Evolutionary conservation across 306 rosid genomes (phyloP), one percentile per base, ranked within the genome.

Genomic region (Cajanus cajan): DNA sequence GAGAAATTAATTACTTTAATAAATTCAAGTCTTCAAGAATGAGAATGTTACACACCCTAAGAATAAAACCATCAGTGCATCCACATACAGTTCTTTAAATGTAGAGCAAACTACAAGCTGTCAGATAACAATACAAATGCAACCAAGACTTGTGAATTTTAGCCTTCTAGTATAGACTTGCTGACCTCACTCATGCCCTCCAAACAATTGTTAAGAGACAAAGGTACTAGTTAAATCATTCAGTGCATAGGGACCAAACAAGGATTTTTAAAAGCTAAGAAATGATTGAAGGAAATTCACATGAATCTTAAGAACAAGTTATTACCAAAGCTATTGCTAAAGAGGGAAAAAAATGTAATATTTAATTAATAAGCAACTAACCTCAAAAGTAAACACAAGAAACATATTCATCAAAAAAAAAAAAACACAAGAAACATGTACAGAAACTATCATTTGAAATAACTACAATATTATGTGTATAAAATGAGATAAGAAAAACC

Each of bases 221-320:
- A 47, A 63, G 36, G 7, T 34, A 67, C 59, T 24, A n/a, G 15
- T 28, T 11, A 33, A 44, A 34, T 21, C 39, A 72, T 2, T 55
- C 39, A 41, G 37, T 21, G 33, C 7, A 37, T 45, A 19, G 25
- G 34, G 39, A n/a, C 5, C 18, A 79, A 58, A 79, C 21, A 59
- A 33, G 43, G 16, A 19, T 15, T 22, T 70, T 59, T 41, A 47
- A 39, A 50, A 9, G 58, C 15, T 71, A 72, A 21, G 45, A 52
- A 63, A 80, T 37, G 72, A 80, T 50, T 19, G 54, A 61, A 65
- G 76, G 66, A 73, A 51, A 61, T 66, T 62, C 41, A 54, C 15
- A 18, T 64, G 19, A 63, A 80, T 25, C 58, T 50, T 28, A 64
- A 64, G 59, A 79, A 34, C 28, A 54, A 64, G 41, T 41, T 14